Percentiles rank a stretch among this genome's conserved stretches.
phyloP scores from a whole-genome alignment of 2,329 filamentous ascomycete genomes.

The Xylariaceae sp. region DNA sequence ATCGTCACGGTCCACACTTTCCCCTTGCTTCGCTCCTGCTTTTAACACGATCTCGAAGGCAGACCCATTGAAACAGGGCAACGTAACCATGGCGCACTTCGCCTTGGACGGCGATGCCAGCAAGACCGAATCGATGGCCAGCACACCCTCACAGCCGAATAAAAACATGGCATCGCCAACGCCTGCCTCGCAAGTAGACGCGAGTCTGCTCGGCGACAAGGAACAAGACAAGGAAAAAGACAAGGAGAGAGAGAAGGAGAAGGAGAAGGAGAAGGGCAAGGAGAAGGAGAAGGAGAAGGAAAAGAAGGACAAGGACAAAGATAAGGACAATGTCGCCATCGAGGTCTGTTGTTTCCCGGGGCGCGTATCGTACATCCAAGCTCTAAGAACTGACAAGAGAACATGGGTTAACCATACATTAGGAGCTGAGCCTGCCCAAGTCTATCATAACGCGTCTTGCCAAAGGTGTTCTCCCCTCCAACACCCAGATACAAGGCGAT shows the following conservation, averaged over 20 bases:
- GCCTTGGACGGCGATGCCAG: conserved; percentile 38
- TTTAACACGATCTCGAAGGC: conserved; percentile 48
- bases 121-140: conserved; percentile 21
- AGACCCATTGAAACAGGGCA: conserved; percentile 41
- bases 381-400: no score
- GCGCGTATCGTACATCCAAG: neutral
- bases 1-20: neutral
- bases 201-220: conserved; percentile 26
- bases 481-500: conserved; percentile 79
- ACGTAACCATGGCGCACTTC: conserved; percentile 42
- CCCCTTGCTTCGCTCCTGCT: conserved; percentile 12
- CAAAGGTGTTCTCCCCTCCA: conserved; percentile 72
- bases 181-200: conserved; percentile 25
- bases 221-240: conserved; percentile 34
- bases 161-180: conserved; percentile 23
- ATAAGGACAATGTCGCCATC: conserved; percentile 39
- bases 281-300: conserved; percentile 30
- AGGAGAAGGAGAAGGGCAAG: conserved; percentile 33
- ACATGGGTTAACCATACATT: neutral
- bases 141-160: conserved; percentile 20
- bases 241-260: conserved; percentile 27
- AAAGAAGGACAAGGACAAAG: conserved; percentile 31
- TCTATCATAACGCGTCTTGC: conserved; percentile 75
- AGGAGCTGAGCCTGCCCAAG: conserved; percentile 73
- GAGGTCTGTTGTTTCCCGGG: conserved; percentile 40